Conservation (phyloP, 2,329 filamentous ascomycete genomes). For the Colletotrichum lindemuthianum region DNA sequence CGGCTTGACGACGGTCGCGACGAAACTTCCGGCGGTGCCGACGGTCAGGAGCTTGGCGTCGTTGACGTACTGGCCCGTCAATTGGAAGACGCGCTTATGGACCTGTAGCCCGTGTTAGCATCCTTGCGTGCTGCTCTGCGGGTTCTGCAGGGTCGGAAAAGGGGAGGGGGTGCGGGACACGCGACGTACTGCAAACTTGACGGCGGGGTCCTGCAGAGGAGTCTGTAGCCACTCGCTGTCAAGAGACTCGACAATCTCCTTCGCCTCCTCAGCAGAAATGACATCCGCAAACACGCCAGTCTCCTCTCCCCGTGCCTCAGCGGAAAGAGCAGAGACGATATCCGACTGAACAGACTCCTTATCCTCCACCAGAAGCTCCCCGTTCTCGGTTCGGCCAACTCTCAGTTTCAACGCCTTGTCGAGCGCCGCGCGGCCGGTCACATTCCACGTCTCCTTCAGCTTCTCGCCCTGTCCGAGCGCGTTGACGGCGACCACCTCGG, state of each 20-base stretch:
- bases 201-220: conserved; percentile 62
- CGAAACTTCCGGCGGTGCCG: conserved; percentile 62
- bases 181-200: conserved; percentile 79
- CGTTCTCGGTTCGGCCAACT: no score
- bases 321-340: no score
- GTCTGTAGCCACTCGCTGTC: conserved; percentile 67
- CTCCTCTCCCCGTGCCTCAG: background rate
- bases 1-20: conserved; percentile 62
- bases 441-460: conserved; percentile 34
- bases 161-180: background rate
- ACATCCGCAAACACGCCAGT: conserved; percentile 39
- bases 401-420: no score
- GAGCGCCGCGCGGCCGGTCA: no score
- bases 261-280: conserved; percentile 52
- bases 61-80: conserved; percentile 80
- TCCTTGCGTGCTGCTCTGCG: background rate
- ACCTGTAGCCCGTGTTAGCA: conserved; percentile 65
- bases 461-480: conserved; percentile 16
- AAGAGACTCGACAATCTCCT: conserved; percentile 56
- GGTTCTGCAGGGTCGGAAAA: no score
- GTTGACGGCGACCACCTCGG: conserved; percentile 60
- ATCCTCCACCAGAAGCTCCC: no score
- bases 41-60: conserved; percentile 73
- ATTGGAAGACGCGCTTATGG: conserved; percentile 80
- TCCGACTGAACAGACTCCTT: no score